Base-by-base conservation (phyloP, 2,329 filamentous ascomycete species). In the Didymella sp. region DNA sequence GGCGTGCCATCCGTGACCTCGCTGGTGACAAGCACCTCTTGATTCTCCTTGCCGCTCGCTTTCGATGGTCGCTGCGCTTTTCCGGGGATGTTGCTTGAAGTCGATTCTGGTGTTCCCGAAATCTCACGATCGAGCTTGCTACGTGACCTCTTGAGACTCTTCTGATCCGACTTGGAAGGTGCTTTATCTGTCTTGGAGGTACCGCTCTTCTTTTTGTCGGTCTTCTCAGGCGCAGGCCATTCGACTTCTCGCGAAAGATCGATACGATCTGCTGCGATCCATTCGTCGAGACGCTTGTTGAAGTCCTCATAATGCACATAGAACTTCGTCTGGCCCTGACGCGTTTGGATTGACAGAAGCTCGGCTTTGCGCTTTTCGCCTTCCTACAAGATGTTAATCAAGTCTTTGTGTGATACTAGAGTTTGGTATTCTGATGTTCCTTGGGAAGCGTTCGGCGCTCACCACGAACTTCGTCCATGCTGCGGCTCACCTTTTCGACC, bases 221-320 rank as follows among this genome's bases (percentile, higher is more conserved):
- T 83, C 76, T 96, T 96, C 62, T 96, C 93, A 9, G 92, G 91
- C 59, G 88, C 89, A 19, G 95, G 95, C 93, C 95, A 99, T 79
- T 99, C 95, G 51, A 99, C 95, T 69, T 97, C 93, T 65, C 92
- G 88, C 1, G 85, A 82, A 56, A 99, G 88, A 74, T 98, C 92
- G 64, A 99, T 91, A 31, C 95, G 86, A 31, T 86, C 83, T 27
- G 89, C 85, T 1, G 90, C 84, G 9, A 99, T 88, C 95, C 95
- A 99, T 81, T 99, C 95, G 67, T 88, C 85, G 28, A 88, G 80
- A 81, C 87, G 86, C 69, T 98, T 98, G 79, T 98, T 98, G 85
- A 97, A 98, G 71, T 96, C 96, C 73, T 96, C 92, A 75, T 97
- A 98, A 76, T 98, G 96, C 70, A 96, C 96, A 77, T 97, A 97